phyloP scores from a whole-genome alignment of 495 filamentous ascomycete species.

The Xylaria longipes region DNA sequence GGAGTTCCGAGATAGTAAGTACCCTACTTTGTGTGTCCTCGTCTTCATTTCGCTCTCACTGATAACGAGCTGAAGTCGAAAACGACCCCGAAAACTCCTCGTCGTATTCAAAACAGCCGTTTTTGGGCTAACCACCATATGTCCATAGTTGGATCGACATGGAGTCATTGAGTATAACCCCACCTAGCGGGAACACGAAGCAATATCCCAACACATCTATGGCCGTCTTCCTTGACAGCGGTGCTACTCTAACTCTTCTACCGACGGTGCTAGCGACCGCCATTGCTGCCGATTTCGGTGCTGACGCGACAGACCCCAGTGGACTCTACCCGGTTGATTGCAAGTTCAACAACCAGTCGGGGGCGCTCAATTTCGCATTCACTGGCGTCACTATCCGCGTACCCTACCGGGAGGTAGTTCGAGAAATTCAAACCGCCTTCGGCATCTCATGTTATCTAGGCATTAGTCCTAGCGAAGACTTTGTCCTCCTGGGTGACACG shows the following conservation, averaged over 20 bases:
- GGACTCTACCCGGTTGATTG: conserved; percentile 77
- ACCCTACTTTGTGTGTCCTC: not conserved
- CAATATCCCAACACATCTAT: conserved; percentile 57
- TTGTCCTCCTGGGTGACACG: conserved; percentile 83
- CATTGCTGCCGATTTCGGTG: conserved; percentile 72
- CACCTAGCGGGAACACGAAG: conserved; percentile 50
- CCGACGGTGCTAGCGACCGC: conserved; percentile 66
- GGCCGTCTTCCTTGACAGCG: conserved; percentile 84
- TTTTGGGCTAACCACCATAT: not conserved
- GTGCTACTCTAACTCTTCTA: conserved; percentile 86
- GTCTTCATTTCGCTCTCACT: not conserved
- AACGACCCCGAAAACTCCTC: not conserved
- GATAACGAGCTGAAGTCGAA: not conserved
- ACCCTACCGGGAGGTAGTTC: conserved; percentile 61
- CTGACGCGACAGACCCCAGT: conserved; percentile 52
- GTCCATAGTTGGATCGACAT: conserved; percentile 61
- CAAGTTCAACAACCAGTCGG: conserved; percentile 63
- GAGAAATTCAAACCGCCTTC: conserved; percentile 54
- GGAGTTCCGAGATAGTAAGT: conserved; percentile 48
- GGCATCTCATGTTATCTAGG: conserved; percentile 72
- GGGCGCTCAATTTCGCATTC: conserved; percentile 76
- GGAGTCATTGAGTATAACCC: conserved; percentile 60
- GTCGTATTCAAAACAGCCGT: not conserved
- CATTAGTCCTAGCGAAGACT: conserved; percentile 70
- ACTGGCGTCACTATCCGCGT: conserved; percentile 72